Percentiles rank a stretch among this genome's conserved stretches.
These are phyloP conservation scores for Carex parvula DNA, from an alignment of 176 grass and related monocot species.

Conservation along the genomic window DNA sequence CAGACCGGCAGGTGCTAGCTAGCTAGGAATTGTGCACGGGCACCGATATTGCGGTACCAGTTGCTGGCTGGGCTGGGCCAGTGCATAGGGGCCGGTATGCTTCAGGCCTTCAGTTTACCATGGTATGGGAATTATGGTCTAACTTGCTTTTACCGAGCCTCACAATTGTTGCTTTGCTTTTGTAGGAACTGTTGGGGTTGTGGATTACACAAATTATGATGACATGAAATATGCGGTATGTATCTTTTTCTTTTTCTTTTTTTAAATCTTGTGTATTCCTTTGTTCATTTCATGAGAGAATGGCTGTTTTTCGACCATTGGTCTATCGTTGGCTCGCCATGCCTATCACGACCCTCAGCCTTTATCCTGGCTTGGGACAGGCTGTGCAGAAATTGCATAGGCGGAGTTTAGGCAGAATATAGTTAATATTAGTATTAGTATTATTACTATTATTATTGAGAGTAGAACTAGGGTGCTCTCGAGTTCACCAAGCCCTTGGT, in stretches of 20 bases:
- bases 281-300: too few species aligned
- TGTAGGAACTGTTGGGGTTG: slow-evolving; percentile 64
- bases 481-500: too few species aligned
- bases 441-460: too few species aligned
- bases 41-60: slow-evolving; percentile 5
- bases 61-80: slow-evolving; percentile 11
- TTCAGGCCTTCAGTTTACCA: slow-evolving; percentile 23
- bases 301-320: too few species aligned
- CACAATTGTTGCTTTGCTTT: not conserved
- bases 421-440: too few species aligned
- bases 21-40: slow-evolving; percentile 21
- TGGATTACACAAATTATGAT: slow-evolving; percentile 92
- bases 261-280: too few species aligned
- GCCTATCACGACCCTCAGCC: too few species aligned
- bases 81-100: slow-evolving; percentile 19
- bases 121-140: slow-evolving; percentile 12
- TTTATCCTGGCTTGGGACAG: too few species aligned
- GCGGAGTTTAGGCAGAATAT: too few species aligned
- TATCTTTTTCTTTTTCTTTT: slow-evolving; percentile 24
- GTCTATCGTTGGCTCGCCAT: too few species aligned
- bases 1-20: slow-evolving; percentile 21
- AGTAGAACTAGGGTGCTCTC: too few species aligned
- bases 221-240: slow-evolving; percentile 83
- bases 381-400: too few species aligned
- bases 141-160: not conserved